A percentile compares a stretch with the other conserved stretches of the same genome.
Conservation (phyloP, 2,329 filamentous ascomycete species). For the Colletotrichum sansevieriae region DNA sequence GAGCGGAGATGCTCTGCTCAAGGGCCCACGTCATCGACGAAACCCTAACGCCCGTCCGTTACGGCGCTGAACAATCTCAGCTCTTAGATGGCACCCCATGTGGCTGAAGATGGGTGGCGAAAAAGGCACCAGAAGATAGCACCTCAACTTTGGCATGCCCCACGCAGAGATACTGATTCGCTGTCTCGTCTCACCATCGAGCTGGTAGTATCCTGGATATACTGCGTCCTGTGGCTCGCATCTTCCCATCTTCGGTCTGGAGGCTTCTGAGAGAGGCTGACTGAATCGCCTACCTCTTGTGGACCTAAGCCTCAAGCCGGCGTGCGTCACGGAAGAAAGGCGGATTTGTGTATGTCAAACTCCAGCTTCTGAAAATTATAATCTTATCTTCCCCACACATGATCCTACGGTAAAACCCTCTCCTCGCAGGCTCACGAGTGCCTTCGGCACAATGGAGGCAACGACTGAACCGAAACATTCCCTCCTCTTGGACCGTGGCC, state of each 20-base stretch:
- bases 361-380: constrained; percentile 6
- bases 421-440: too few species aligned
- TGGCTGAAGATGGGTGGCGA: too few species aligned
- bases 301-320: constrained; percentile 1
- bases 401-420: too few species aligned
- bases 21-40: constrained; percentile 15
- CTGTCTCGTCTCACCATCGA: constrained; percentile 20
- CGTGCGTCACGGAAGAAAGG: constrained; percentile 24
- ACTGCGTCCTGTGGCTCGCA: constrained; percentile 19
- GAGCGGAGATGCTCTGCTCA: not conserved
- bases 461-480: constrained; percentile 18
- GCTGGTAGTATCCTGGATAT: constrained; percentile 15
- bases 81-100: constrained; percentile 5
- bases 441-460: constrained; percentile 6
- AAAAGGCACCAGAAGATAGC: too few species aligned
- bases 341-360: not conserved
- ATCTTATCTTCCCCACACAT: not conserved
- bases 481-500: constrained; percentile 15
- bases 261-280: constrained; percentile 1
- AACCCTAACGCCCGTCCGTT: not conserved
- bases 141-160: constrained; percentile 3
- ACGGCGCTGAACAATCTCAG: not conserved
- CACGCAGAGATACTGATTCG: not conserved
- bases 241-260: constrained; percentile 28
- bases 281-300: not conserved